Base-by-base conservation (phyloP, 2,329 filamentous ascomycete species). In the Ophiostoma perfectum region DNA sequence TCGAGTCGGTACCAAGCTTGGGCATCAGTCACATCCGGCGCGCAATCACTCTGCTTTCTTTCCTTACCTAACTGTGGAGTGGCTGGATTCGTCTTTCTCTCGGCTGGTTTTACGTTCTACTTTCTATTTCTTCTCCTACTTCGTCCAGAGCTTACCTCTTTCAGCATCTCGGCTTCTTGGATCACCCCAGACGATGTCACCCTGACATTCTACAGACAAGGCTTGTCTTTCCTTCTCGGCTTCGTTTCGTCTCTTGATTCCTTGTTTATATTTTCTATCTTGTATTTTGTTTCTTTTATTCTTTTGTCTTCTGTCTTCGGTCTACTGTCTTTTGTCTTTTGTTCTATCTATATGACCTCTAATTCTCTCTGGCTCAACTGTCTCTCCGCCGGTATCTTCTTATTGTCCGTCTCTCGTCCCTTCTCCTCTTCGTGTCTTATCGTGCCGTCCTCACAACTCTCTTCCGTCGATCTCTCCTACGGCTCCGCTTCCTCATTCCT, bases 1-100 rank as follows among this genome's bases (percentile, higher is more conserved):
- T 55, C 49, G 49, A 55, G 49, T 27, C 49, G 49, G 49, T 55
- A 36, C 49, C 49, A 55, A 55, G 18, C 49, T 55, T 55, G 49
- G 7, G 9, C 14, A n/a, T 52, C 49, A 27, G 49, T 55, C 49
- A 55, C 49, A 55, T 11, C 47, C 16, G 3, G 14, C 47, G 18
- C 49, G 49, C 49, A 55, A 55, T 55, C 49, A 55, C 18, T 55
- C 49, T 52, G 11, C n/a, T 8, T 36, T 14, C n/a, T 52, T 27
- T 8, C n/a, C 18, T 55, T 45, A 8, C 14, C 14, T 45, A 2
- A 27, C 45, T 55, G 49, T 55, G 49, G 49, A 55, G 49, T 55
- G 5, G 49, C n/a, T 16, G 45, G 49, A 27, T 9, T 11, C 47
- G 49, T 55, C 49, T 55, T 55, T 27, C 27, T 55, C 49, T 27